Base-by-base conservation (phyloP, 2,329 filamentous ascomycete genomes). In the Cladophialophora yegresii region DNA sequence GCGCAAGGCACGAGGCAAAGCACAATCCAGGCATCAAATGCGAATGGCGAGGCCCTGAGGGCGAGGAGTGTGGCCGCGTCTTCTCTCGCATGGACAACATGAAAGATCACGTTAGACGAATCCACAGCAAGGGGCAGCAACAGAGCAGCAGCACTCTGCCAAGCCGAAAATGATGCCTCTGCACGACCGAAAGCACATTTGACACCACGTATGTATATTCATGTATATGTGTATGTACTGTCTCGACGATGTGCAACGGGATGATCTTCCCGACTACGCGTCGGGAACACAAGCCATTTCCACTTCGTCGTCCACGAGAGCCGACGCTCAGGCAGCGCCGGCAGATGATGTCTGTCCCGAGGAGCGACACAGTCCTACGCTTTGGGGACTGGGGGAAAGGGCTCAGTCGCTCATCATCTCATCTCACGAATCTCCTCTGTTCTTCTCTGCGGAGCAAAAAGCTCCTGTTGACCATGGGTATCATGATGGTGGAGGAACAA, bases 71-170 rank as follows among this genome's bases (percentile, higher is more conserved):
- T 72, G 80, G 80, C 61, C 75, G 84, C 54, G 77, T 87, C 2
- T 87, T 87, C 72, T 85, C 83, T 72, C 78, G 85, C 33, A 82
- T 86, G 26, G 85, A 87, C 71, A 87, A 87, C 67, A 87, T 87
- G 85, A 80, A 80, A 61, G 79, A 81, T 69, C 79, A 81, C 73
- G 77, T 81, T 30, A 69, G 77, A 51, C 71, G 79, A 32, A 80
- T 81, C 60, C 79, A 81, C 68, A 71, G 71, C 64, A 74, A 71
- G 58, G 69, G 71, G 45, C 67, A 71, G 33, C 36, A 62, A 22
- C 63, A 66, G 30, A 47, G 32, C 59, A 66, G 13, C 65, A 67
- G 16, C 61, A 61, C 28, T 40, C 62, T 12, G 45, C 30, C 13
- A 16, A 61, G 60, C 61, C 62, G 62, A 12, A 63, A 65, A 23